Conservation (phyloP, 2,329 filamentous ascomycete genomes). For the Tolypocladium sp. region DNA sequence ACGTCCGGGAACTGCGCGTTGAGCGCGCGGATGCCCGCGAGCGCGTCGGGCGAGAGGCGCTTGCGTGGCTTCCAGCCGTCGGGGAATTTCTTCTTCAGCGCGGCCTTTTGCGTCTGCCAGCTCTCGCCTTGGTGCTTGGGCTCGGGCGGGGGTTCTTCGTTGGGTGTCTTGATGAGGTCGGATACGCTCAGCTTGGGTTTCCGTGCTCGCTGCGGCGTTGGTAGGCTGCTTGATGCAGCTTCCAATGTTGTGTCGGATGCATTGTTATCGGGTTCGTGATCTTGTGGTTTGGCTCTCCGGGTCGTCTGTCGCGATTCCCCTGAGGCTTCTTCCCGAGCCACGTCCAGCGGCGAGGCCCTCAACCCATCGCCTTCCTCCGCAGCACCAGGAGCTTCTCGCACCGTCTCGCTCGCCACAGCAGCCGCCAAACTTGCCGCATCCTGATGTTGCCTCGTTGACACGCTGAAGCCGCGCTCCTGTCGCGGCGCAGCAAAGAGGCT, state of each 20-base stretch:
- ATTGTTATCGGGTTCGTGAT: not conserved
- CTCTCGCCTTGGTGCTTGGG: constrained; percentile 25
- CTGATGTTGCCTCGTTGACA: constrained; percentile 9
- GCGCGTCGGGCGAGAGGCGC: constrained; percentile 80
- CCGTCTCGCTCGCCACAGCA: not conserved
- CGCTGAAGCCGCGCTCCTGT: constrained; percentile 8
- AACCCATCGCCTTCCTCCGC: not conserved
- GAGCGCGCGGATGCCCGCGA: constrained; percentile 81
- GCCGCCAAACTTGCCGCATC: constrained; percentile 2
- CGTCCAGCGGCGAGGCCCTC: not conserved
- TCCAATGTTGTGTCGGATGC: not conserved
- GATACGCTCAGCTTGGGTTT: not conserved
- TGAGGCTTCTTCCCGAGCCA: not conserved
- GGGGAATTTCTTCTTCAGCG: constrained; percentile 68
- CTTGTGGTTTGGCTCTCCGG: not conserved
- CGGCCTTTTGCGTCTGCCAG: constrained; percentile 72
- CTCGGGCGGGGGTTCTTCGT: not conserved
- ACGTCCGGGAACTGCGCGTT: constrained; percentile 66
- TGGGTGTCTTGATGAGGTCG: not conserved
- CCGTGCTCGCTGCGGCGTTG: not conserved
- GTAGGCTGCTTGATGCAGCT: not conserved
- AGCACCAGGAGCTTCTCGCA: not conserved
- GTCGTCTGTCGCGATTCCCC: not conserved
- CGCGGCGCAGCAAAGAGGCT: not conserved
- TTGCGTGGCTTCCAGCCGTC: constrained; percentile 77